phyloP scores from a whole-genome alignment of 2,329 filamentous ascomycete species.

The Parascedosporium putredinis region DNA sequence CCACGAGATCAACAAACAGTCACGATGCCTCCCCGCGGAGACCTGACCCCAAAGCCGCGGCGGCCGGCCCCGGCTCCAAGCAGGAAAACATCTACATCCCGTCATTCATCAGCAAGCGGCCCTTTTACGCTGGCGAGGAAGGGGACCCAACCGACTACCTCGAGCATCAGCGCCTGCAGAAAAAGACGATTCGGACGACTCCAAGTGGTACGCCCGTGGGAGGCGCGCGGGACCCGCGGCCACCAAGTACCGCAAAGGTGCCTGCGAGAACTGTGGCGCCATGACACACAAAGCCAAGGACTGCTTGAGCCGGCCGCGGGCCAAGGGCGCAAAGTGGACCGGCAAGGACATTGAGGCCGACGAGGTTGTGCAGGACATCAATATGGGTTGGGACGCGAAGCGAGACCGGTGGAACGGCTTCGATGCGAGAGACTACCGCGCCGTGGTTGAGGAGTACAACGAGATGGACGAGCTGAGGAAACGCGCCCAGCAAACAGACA shows the following conservation, averaged over 20 bases:
- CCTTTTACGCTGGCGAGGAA: constrained; percentile 83
- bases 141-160: constrained; percentile 78
- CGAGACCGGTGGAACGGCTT: constrained; percentile 98
- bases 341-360: constrained; percentile 91
- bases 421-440: constrained; percentile 73
- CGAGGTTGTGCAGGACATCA: constrained; percentile 74
- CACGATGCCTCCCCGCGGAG: constrained; percentile 5
- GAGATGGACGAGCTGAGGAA: constrained; percentile 69
- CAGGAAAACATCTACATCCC: constrained; percentile 99
- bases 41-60: background rate
- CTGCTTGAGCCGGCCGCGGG: constrained; percentile 79
- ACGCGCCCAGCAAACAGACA: constrained; percentile 37
- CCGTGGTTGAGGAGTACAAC: constrained; percentile 83
- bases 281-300: constrained; percentile 96
- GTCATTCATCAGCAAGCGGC: constrained; percentile 93
- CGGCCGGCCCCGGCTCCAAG: constrained; percentile 41
- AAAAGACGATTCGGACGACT: constrained; percentile 36
- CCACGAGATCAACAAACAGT: no score
- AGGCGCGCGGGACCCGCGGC: constrained; percentile 76
- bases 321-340: constrained; percentile 83
- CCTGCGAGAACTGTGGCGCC: constrained; percentile 95
- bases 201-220: constrained; percentile 89
- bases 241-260: constrained; percentile 95
- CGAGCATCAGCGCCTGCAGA: constrained; percentile 85
- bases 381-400: constrained; percentile 93